A percentile compares a stretch with the other conserved stretches of the same genome.
Conservation (phyloP, 2,329 filamentous ascomycete genomes). For the Neodidymelliopsis sp. region DNA sequence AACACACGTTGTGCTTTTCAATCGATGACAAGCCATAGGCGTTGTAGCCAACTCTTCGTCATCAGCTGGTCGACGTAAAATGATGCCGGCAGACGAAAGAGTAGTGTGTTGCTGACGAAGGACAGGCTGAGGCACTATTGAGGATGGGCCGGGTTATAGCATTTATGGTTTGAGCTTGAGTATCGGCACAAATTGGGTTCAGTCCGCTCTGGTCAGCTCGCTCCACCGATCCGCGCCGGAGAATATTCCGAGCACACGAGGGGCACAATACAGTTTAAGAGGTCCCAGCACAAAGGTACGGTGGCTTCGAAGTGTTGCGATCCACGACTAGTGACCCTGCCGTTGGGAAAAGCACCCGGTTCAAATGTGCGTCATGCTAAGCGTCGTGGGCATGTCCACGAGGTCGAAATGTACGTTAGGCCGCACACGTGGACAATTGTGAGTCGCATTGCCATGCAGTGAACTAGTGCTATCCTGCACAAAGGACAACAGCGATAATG, state of each 20-base stretch:
- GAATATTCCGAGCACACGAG: conserved; percentile 21
- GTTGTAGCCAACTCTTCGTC: neutral
- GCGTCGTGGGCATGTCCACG: conserved; percentile 6
- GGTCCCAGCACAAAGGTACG: conserved; percentile 21
- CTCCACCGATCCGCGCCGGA: conserved; percentile 28
- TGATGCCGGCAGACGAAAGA: neutral
- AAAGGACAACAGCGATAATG: neutral
- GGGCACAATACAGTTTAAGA: conserved; percentile 16
- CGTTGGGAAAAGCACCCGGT: conserved; percentile 7
- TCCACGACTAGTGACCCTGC: conserved; percentile 13
- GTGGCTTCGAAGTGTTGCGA: conserved; percentile 14
- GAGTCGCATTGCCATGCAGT: conserved; percentile 1
- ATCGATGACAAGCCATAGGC: too few relatives aligned
- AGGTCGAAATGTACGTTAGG: conserved; percentile 5
- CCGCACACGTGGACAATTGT: conserved; percentile 9
- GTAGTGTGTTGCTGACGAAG: neutral
- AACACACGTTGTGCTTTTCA: too few relatives aligned
- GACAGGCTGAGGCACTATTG: neutral
- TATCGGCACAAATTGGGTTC: conserved; percentile 4
- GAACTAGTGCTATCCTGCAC: neutral
- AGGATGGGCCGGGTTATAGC: neutral
- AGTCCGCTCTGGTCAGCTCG: conserved; percentile 8
- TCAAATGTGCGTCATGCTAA: conserved; percentile 8
- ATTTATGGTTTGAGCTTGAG: conserved; percentile 12
- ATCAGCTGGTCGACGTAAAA: neutral